Percentiles rank a stretch among this genome's conserved stretches.
These are phyloP conservation scores for Cercophora sp. DNA, from an alignment of 495 filamentous ascomycete genomes.

Conservation along the genomic window DNA sequence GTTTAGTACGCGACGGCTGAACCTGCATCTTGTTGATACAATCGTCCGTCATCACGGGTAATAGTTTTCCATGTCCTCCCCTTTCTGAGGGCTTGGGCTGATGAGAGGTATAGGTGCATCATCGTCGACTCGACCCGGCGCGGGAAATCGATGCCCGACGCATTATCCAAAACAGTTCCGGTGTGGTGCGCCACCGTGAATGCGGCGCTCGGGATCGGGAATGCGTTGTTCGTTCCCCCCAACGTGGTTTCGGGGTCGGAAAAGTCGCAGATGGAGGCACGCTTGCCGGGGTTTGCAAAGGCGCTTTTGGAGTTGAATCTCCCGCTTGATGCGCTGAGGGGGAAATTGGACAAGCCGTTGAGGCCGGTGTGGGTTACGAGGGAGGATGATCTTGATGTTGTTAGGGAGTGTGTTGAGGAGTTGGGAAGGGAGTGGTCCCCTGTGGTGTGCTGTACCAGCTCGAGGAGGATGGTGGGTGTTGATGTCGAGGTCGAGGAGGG, in stretches of 20 bases:
- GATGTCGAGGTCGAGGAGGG: slow-evolving; percentile 65
- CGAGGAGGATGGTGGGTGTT: slow-evolving; percentile 58
- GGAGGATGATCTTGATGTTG: slow-evolving; percentile 24
- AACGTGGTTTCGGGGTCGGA: slow-evolving; percentile 68
- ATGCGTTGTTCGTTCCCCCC: slow-evolving; percentile 61
- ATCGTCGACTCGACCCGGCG: slow-evolving; percentile 93
- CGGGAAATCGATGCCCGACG: slow-evolving; percentile 92
- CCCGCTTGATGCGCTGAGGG: slow-evolving; percentile 28
- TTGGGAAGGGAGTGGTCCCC: slow-evolving; percentile 33
- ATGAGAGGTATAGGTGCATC: slow-evolving; percentile 59
- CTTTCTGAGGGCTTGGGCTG: neutral
- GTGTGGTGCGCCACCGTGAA: slow-evolving; percentile 91
- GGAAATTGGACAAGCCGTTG: slow-evolving; percentile 53
- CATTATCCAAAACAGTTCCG: slow-evolving; percentile 86
- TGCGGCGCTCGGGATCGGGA: slow-evolving; percentile 65
- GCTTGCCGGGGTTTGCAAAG: slow-evolving; percentile 62
- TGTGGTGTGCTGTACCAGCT: slow-evolving; percentile 78
- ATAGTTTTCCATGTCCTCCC: slow-evolving; percentile 10
- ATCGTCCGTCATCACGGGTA: slow-evolving; percentile 63
- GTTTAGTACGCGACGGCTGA: slow-evolving; percentile 79
- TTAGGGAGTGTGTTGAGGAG: too few species aligned
- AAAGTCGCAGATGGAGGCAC: slow-evolving; percentile 68
- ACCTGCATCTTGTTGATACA: slow-evolving; percentile 69
- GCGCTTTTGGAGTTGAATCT: slow-evolving; percentile 49
- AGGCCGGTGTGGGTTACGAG: slow-evolving; percentile 59